Evolutionary conservation across 345 rosid species (phyloP).

Genomic region (Aquilaria malaccensis): DNA sequence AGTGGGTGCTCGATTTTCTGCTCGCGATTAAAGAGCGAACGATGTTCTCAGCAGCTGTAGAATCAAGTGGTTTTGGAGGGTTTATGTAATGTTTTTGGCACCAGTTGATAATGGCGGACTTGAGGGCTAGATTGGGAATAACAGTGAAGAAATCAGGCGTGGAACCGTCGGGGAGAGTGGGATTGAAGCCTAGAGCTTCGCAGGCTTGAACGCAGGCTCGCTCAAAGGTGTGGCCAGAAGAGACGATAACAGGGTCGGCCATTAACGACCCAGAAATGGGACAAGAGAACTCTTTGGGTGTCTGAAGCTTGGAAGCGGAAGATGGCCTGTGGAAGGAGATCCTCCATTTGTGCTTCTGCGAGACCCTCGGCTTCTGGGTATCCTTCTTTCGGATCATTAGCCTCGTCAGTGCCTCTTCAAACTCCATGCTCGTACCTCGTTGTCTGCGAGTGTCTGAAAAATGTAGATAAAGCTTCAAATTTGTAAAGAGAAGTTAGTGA

Average conservation of each 20-base stretch:
- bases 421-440: constrained; percentile 29
- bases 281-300: constrained; percentile 63
- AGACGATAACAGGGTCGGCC: constrained; percentile 82
- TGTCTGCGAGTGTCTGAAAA: neutral
- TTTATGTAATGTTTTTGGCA: constrained; percentile 33
- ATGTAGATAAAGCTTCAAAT: neutral
- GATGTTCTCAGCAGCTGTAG: constrained; percentile 38
- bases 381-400: constrained; percentile 24
- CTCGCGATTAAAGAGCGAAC: constrained; percentile 29
- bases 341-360: constrained; percentile 41
- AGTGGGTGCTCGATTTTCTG: neutral
- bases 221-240: constrained; percentile 91
- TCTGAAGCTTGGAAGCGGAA: constrained; percentile 10
- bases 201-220: constrained; percentile 59
- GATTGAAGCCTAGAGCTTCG: constrained; percentile 41
- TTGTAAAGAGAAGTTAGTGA: neutral
- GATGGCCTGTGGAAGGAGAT: constrained; percentile 35
- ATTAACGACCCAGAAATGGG: constrained; percentile 66
- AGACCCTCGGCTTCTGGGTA: constrained; percentile 9
- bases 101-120: constrained; percentile 64
- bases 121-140: constrained; percentile 79
- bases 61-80: constrained; percentile 49
- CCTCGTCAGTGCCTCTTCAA: constrained; percentile 40
- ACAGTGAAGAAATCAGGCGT: constrained; percentile 61
- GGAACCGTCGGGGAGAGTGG: constrained; percentile 24